Conservation (phyloP, 2,329 filamentous ascomycete genomes). For the Colletotrichum tanaceti region DNA sequence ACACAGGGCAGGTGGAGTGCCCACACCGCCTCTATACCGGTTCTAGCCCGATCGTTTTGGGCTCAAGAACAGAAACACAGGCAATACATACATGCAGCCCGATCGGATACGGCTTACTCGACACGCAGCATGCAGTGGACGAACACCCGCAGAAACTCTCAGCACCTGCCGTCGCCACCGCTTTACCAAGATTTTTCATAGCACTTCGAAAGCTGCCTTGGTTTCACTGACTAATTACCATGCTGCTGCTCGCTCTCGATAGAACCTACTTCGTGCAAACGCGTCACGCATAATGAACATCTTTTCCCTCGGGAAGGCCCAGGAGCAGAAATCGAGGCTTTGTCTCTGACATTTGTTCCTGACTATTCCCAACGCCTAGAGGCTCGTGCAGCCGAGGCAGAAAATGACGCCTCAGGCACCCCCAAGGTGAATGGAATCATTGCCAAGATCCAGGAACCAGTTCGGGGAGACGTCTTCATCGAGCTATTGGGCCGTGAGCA, state of each 20-base stretch:
- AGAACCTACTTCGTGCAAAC: conserved; percentile 17
- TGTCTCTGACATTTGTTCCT: conserved; percentile 40
- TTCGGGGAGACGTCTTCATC: conserved; percentile 28
- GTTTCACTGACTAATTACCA: background rate
- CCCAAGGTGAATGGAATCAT: conserved; percentile 28
- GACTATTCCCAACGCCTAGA: conserved; percentile 39
- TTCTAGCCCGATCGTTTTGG: background rate
- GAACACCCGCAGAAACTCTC: conserved; percentile 2
- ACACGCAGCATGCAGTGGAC: conserved; percentile 15
- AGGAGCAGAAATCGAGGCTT: conserved; percentile 34
- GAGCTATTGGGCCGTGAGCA: conserved; percentile 29
- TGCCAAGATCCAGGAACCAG: conserved; percentile 34
- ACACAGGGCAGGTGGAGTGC: conserved; percentile 18
- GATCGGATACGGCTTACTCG: conserved; percentile 28
- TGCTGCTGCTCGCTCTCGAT: conserved; percentile 10
- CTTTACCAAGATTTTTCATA: background rate
- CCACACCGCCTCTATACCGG: conserved; percentile 21
- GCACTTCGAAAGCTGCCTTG: background rate
- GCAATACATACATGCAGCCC: conserved; percentile 15
- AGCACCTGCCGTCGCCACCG: background rate
- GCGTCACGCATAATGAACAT: conserved; percentile 18
- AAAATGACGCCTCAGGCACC: conserved; percentile 26
- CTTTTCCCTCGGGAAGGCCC: conserved; percentile 15
- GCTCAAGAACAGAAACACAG: background rate
- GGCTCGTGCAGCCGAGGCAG: conserved; percentile 26